Conservation (phyloP, 2,329 filamentous ascomycete genomes). For the Stagonosporopsis tanaceti region DNA sequence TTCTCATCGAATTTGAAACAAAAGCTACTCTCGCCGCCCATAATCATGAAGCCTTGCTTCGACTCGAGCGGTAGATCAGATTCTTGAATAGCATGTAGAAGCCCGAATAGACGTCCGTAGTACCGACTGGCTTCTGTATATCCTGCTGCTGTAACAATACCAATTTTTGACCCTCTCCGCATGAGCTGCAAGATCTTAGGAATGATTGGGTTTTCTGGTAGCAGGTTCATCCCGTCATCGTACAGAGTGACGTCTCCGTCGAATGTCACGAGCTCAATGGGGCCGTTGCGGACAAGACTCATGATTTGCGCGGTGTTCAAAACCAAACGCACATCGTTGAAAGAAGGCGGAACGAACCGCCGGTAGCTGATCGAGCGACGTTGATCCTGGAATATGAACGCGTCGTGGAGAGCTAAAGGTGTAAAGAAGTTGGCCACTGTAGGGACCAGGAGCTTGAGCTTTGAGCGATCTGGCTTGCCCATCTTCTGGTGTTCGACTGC, state of each 20-base stretch:
- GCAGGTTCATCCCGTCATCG: slow-evolving; percentile 78
- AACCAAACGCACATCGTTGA: slow-evolving; percentile 93
- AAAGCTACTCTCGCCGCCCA: slow-evolving; percentile 97
- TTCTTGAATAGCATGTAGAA: slow-evolving; percentile 79
- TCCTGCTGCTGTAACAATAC: slow-evolving; percentile 95
- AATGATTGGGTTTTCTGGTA: slow-evolving; percentile 79
- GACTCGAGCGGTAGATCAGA: slow-evolving; percentile 70
- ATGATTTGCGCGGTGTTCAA: slow-evolving; percentile 95
- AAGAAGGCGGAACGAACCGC: slow-evolving; percentile 92
- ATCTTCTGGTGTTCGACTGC: slow-evolving; percentile 75
- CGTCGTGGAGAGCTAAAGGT: slow-evolving; percentile 81
- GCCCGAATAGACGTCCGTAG: slow-evolving; percentile 83
- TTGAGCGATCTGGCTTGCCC: slow-evolving; percentile 75
- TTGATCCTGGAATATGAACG: slow-evolving; percentile 88
- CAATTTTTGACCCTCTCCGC: slow-evolving; percentile 79
- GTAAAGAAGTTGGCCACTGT: slow-evolving; percentile 95
- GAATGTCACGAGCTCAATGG: slow-evolving; percentile 88
- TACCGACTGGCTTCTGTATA: slow-evolving; percentile 90
- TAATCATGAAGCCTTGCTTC: slow-evolving; percentile 83
- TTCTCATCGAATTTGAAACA: slow-evolving; percentile 79
- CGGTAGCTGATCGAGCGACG: slow-evolving; percentile 87
- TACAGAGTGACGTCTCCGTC: slow-evolving; percentile 98
- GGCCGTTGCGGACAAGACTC: slow-evolving; percentile 78
- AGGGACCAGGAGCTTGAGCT: slow-evolving; percentile 90
- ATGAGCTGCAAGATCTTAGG: slow-evolving; percentile 73